These are phyloP conservation scores for Acanthamoeba castellanii DNA, from an alignment of 208 protist genomes.

Conservation along the genomic window DNA sequence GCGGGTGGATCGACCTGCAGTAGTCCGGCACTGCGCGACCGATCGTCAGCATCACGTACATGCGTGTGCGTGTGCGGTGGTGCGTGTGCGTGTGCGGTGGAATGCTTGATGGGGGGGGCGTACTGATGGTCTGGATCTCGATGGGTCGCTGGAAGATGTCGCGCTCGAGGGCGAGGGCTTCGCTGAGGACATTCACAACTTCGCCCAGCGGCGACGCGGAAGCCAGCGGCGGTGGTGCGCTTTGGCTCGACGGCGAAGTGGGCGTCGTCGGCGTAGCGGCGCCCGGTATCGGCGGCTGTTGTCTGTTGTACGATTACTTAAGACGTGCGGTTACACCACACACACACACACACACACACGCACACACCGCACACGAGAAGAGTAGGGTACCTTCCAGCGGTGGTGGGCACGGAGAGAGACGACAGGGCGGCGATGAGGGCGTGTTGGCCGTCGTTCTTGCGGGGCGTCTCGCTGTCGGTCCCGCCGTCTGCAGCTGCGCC, in stretches of 20 bases:
- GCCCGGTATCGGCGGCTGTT: background rate
- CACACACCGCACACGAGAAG: background rate
- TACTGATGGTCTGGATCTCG: slow-evolving; percentile 8
- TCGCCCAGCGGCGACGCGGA: background rate
- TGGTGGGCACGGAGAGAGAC: background rate
- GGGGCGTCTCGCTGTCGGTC: background rate
- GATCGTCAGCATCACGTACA: too few relatives aligned
- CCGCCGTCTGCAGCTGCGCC: background rate
- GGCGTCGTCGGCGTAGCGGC: too few relatives aligned
- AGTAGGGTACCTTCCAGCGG: too few relatives aligned
- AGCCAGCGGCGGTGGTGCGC: too few relatives aligned
- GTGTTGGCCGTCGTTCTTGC: background rate
- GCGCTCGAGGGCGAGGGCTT: background rate
- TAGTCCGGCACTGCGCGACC: background rate
- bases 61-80: too few relatives aligned
- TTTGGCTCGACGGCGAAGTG: too few relatives aligned
- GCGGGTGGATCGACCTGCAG: background rate
- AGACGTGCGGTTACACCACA: background rate
- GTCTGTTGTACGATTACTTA: background rate
- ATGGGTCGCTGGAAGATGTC: slow-evolving; percentile 25
- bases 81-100: too few relatives aligned
- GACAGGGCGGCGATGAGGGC: slow-evolving; percentile 35
- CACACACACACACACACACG: background rate
- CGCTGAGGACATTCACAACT: background rate
- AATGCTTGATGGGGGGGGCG: too few relatives aligned